A percentile compares a stretch with the other conserved stretches of the same genome.
Conservation (phyloP, 169 alveolate species). For the Plasmodium inui region DNA sequence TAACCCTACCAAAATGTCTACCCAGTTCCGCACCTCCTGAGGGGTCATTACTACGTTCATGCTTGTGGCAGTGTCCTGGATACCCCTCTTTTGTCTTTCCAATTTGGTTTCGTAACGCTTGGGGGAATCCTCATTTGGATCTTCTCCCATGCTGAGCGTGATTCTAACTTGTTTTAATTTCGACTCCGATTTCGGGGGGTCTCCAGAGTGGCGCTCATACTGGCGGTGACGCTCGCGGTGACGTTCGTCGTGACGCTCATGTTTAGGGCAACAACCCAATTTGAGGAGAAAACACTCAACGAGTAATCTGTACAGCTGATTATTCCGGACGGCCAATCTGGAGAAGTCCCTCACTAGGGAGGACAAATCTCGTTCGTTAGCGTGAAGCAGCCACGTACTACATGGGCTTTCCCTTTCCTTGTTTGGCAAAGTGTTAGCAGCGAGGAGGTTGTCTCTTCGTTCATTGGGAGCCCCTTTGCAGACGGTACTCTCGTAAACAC, state of each 20-base stretch:
- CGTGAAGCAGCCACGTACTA: conserved; percentile 23
- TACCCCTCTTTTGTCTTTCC: background rate
- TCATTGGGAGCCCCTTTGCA: background rate
- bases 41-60: background rate
- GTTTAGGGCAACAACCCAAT: background rate
- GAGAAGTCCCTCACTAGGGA: conserved; percentile 58
- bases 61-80: background rate
- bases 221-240: too few species aligned
- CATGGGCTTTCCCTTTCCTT: background rate
- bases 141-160: too few species aligned
- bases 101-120: background rate
- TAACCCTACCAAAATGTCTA: conserved; percentile 43
- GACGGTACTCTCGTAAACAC: background rate
- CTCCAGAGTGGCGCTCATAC: background rate
- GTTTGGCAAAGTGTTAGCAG: background rate
- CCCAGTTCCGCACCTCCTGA: conserved; percentile 26
- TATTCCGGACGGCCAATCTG: conserved; percentile 15
- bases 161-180: too few species aligned
- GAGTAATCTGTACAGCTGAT: conserved; percentile 12
- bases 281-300: conserved; percentile 32
- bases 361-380: conserved; percentile 27
- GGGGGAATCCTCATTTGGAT: background rate
- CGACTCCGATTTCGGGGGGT: background rate
- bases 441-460: background rate
- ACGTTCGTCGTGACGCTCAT: too few species aligned